Conservation (phyloP, 129 eudicot species). For the Pittosporum tobira region DNA sequence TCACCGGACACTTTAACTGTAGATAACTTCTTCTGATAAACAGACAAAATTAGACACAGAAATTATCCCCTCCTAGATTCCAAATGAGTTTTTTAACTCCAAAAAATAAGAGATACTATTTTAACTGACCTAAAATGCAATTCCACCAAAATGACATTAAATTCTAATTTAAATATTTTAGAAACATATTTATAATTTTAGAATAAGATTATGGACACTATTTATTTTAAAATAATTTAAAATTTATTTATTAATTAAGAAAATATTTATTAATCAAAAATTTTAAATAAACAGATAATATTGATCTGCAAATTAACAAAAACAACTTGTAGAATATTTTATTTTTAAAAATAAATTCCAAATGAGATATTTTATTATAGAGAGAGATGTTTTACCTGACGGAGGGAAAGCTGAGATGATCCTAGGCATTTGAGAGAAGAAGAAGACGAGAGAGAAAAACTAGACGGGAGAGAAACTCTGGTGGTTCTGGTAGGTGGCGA, state of each 20-base stretch:
- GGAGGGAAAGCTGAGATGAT: conserved; percentile 34
- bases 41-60: not conserved
- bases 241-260: too few relatives aligned
- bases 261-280: too few relatives aligned
- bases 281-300: not conserved
- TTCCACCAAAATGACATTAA: too few relatives aligned
- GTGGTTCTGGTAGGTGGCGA: conserved; percentile 26
- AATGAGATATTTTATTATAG: too few relatives aligned
- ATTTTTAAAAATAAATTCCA: too few relatives aligned
- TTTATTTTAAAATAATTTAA: not conserved
- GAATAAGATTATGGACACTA: not conserved
- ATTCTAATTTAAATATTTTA: too few relatives aligned
- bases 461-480: conserved; percentile 22
- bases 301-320: not conserved
- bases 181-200: too few relatives aligned
- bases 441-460: conserved; percentile 23
- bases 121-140: too few relatives aligned
- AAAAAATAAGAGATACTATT: too few relatives aligned
- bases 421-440: conserved; percentile 36
- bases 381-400: conserved; percentile 32
- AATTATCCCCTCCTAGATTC: too few relatives aligned
- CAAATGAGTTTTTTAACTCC: too few relatives aligned
- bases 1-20: conserved; percentile 19
- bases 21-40: conserved; percentile 25
- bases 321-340: too few relatives aligned